phyloP scores from a whole-genome alignment of 2,329 filamentous ascomycete species.

The Microcyclospora tardicrescens region DNA sequence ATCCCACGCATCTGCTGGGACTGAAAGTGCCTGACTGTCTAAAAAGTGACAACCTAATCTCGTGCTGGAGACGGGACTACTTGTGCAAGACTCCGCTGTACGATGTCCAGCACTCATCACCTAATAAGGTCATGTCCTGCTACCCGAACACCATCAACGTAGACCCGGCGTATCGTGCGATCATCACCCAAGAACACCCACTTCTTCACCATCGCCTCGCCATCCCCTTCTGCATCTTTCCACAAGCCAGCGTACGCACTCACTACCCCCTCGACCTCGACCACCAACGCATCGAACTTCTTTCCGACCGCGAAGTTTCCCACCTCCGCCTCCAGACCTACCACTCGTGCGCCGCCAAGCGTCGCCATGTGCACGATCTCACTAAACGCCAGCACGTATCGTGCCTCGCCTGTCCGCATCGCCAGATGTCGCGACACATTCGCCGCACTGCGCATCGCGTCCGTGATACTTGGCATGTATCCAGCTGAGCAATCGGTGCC shows the following conservation, averaged over 20 bases:
- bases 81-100: too few relatives aligned
- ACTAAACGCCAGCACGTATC: constrained; percentile 20
- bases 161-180: constrained; percentile 6
- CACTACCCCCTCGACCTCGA: constrained; percentile 8
- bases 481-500: constrained; percentile 54
- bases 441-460: constrained; percentile 46
- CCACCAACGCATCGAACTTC: constrained; percentile 43
- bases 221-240: constrained; percentile 1
- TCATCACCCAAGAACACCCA: constrained; percentile 10
- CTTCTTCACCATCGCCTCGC: constrained; percentile 7
- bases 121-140: constrained; percentile 6
- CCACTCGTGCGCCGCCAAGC: constrained; percentile 46
- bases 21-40: too few relatives aligned
- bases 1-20: too few relatives aligned
- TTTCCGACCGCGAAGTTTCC: constrained; percentile 48
- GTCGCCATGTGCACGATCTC: constrained; percentile 46
- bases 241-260: constrained; percentile 5
- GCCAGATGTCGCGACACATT: constrained; percentile 33
- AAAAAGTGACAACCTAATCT: too few relatives aligned
- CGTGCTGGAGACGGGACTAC: too few relatives aligned
- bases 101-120: too few relatives aligned
- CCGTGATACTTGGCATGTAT: constrained; percentile 47
- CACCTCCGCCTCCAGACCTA: constrained; percentile 39
- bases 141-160: constrained; percentile 7
- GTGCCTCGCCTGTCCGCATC: constrained; percentile 22